Evolutionary conservation across 257 asterid genomes (phyloP).

Genomic region (Fraxinus excelsior): DNA sequence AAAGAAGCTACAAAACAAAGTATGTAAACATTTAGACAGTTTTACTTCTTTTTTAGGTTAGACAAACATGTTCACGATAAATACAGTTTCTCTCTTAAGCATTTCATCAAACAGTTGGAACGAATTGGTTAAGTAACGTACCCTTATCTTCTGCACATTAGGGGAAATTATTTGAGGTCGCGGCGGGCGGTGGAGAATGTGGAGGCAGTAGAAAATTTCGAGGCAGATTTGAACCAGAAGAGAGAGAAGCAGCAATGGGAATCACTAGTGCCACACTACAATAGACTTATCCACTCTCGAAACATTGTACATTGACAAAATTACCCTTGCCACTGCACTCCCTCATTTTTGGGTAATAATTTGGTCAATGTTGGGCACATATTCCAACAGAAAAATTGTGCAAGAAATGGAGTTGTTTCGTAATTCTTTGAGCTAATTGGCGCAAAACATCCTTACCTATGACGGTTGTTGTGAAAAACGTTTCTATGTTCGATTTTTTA

Average conservation of each 20-base stretch:
- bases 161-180: neutral
- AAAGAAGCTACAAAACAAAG: neutral
- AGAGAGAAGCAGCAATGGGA: neutral
- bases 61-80: neutral
- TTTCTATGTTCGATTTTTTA: too few relatives aligned
- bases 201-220: neutral
- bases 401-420: too few relatives aligned
- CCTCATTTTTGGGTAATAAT: too few relatives aligned
- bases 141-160: neutral
- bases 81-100: neutral
- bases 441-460: too few relatives aligned
- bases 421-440: too few relatives aligned
- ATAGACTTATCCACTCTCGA: neutral
- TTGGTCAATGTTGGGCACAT: too few relatives aligned
- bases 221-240: neutral
- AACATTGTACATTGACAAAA: neutral
- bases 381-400: too few relatives aligned
- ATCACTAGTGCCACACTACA: neutral
- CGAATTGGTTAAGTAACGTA: neutral
- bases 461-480: too few relatives aligned
- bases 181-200: neutral
- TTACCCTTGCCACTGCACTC: too few relatives aligned
- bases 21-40: neutral
- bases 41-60: neutral
- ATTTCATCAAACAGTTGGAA: constrained; percentile 12